Conservation (phyloP, 345 rosid genomes). For the Eutrema yunnanense region DNA sequence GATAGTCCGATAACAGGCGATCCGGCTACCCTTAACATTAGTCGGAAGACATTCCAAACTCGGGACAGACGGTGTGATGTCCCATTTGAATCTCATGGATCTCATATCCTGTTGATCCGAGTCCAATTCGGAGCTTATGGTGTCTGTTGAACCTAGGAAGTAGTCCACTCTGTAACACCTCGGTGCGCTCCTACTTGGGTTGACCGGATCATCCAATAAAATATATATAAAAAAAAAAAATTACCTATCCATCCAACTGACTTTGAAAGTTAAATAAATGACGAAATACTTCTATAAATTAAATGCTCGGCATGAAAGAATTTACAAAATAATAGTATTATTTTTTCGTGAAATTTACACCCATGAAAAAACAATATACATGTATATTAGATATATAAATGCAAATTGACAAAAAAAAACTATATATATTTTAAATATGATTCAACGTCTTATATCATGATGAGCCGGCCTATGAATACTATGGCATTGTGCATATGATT, state of each 20-base stretch:
- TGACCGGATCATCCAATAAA: too few relatives aligned
- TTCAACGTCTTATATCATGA: conserved; percentile 1
- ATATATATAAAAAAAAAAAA: neutral
- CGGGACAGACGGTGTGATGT: too few relatives aligned
- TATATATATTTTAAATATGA: neutral
- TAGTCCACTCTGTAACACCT: too few relatives aligned
- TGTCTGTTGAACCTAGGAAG: too few relatives aligned
- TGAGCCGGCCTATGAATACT: conserved; percentile 26
- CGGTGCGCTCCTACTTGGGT: too few relatives aligned
- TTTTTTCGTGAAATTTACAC: neutral
- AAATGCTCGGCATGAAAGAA: conserved; percentile 7
- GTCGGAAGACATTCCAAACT: too few relatives aligned
- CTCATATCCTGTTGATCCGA: too few relatives aligned
- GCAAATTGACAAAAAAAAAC: neutral
- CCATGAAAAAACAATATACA: neutral
- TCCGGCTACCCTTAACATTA: too few relatives aligned
- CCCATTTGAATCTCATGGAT: too few relatives aligned
- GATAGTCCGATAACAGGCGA: too few relatives aligned
- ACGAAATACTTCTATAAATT: conserved; percentile 23
- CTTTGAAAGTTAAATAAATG: conserved; percentile 19
- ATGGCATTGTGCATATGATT: conserved; percentile 6
- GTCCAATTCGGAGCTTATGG: too few relatives aligned
- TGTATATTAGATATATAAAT: neutral
- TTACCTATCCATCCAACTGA: conserved; percentile 5
- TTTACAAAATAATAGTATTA: neutral